A percentile compares a stretch with the other conserved stretches of the same genome.
phyloP scores from a whole-genome alignment of 441 rosid species.

The Euphorbia corollata region DNA sequence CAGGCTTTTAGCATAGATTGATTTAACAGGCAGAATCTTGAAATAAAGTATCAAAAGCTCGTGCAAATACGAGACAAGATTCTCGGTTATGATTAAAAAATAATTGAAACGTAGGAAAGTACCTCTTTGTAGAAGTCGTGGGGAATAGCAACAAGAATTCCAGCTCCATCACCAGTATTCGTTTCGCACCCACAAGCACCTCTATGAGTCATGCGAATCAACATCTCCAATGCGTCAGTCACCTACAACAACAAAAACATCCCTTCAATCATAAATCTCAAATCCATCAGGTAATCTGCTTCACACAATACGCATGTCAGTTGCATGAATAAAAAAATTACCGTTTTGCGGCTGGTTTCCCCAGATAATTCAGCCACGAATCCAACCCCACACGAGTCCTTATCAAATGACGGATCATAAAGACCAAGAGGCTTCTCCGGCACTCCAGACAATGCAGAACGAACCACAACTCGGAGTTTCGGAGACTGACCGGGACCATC shows the following conservation, averaged over 20 bases:
- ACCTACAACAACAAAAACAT: constrained; percentile 34
- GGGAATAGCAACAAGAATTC: constrained; percentile 92
- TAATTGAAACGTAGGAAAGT: background rate
- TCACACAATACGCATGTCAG: background rate
- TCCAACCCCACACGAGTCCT: constrained; percentile 99
- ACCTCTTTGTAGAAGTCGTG: constrained; percentile 78
- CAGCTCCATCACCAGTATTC: constrained; percentile 99
- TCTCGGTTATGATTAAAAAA: background rate
- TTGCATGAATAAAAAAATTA: constrained; percentile 23
- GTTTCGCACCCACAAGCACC: constrained; percentile 99
- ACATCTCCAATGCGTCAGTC: constrained; percentile 93
- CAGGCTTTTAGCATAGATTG: background rate
- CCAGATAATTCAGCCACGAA: constrained; percentile 96
- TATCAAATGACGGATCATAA: constrained; percentile 85
- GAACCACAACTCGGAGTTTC: constrained; percentile 59
- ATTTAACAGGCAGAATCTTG: background rate
- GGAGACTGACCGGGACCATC: constrained; percentile 76
- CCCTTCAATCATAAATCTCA: background rate
- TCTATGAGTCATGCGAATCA: constrained; percentile 93
- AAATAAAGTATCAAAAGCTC: background rate
- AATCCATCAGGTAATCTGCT: background rate
- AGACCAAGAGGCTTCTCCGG: constrained; percentile 99
- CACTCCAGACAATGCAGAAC: constrained; percentile 68
- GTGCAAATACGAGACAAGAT: background rate
- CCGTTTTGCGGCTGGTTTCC: constrained; percentile 84